Percentiles rank a stretch among this genome's conserved stretches.
Evolutionary conservation across 2,329 filamentous ascomycete genomes (phyloP).

Genomic region (Acrodontium crateriforme): DNA sequence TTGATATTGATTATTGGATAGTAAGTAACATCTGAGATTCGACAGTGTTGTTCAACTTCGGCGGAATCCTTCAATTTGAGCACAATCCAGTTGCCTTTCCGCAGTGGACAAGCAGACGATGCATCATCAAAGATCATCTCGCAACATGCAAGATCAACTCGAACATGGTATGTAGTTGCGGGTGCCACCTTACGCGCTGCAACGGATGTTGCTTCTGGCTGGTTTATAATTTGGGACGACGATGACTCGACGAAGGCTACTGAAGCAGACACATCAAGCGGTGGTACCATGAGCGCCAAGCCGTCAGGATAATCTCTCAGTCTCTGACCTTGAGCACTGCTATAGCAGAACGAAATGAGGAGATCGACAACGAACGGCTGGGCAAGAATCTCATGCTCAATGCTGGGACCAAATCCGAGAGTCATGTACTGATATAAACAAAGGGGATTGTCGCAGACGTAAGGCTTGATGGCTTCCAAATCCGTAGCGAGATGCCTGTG

Average conservation of each 20-base stretch:
- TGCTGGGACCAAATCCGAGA: slow-evolving; percentile 69
- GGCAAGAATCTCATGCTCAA: slow-evolving; percentile 69
- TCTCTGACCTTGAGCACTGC: slow-evolving; percentile 31
- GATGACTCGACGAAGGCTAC: too few species aligned
- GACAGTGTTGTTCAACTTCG: slow-evolving; percentile 31
- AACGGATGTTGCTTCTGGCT: background rate
- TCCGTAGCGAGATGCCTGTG: slow-evolving; percentile 52
- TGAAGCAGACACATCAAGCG: slow-evolving; percentile 8
- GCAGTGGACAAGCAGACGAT: slow-evolving; percentile 22
- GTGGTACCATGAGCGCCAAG: slow-evolving; percentile 40
- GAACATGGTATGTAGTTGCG: slow-evolving; percentile 11
- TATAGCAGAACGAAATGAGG: slow-evolving; percentile 68
- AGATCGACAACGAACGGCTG: slow-evolving; percentile 77
- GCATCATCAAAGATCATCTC: slow-evolving; percentile 29
- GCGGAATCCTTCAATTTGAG: slow-evolving; percentile 7
- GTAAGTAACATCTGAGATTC: slow-evolving; percentile 32
- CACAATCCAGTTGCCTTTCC: slow-evolving; percentile 40
- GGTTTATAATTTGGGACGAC: too few species aligned
- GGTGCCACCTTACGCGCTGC: background rate
- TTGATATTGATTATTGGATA: slow-evolving; percentile 30
- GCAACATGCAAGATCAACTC: slow-evolving; percentile 22
- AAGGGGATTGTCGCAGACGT: slow-evolving; percentile 58
- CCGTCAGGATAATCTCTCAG: slow-evolving; percentile 44
- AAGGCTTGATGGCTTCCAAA: slow-evolving; percentile 58
- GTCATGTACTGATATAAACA: slow-evolving; percentile 83